Conservation (phyloP, 306 rosid genomes). For the Cicer judaicum region DNA sequence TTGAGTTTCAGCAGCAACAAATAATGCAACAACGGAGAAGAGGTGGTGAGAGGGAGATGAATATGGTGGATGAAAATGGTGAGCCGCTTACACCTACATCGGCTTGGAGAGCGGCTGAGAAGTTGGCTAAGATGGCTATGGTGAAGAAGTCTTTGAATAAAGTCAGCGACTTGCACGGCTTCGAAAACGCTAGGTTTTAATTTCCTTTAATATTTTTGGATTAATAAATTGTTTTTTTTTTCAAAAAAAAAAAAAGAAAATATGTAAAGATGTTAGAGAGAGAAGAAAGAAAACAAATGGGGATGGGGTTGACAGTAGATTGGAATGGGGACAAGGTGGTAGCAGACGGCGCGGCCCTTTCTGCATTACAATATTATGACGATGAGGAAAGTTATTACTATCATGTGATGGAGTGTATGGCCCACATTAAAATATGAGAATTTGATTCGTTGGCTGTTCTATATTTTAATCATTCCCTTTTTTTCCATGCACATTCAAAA, state of each 20-base stretch:
- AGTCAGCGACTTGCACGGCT: constrained; percentile 87
- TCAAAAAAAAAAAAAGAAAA: not conserved
- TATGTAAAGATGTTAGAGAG: not conserved
- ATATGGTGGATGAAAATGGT: constrained; percentile 63
- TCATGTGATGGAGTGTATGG: constrained; percentile 29
- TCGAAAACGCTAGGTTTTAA: constrained; percentile 88
- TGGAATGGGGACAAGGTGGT: constrained; percentile 46
- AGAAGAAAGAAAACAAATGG: constrained; percentile 26
- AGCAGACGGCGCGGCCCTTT: constrained; percentile 54
- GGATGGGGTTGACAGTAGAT: constrained; percentile 43
- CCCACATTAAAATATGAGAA: constrained; percentile 44
- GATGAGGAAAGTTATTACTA: not conserved
- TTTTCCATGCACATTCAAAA: not conserved
- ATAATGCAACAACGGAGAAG: constrained; percentile 60
- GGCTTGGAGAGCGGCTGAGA: constrained; percentile 90
- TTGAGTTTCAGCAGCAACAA: constrained; percentile 46
- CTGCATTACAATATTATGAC: constrained; percentile 28
- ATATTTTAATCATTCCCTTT: constrained; percentile 35
- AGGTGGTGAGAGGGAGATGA: constrained; percentile 45
- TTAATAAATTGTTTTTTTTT: not conserved
- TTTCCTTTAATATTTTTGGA: not conserved
- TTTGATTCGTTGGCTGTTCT: constrained; percentile 37
- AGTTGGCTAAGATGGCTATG: constrained; percentile 77
- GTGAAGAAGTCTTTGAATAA: constrained; percentile 76
- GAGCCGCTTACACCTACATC: constrained; percentile 87